Evolutionary conservation across 305 asterid genomes (phyloP).

Genomic region (Fraxinus velutina): DNA sequence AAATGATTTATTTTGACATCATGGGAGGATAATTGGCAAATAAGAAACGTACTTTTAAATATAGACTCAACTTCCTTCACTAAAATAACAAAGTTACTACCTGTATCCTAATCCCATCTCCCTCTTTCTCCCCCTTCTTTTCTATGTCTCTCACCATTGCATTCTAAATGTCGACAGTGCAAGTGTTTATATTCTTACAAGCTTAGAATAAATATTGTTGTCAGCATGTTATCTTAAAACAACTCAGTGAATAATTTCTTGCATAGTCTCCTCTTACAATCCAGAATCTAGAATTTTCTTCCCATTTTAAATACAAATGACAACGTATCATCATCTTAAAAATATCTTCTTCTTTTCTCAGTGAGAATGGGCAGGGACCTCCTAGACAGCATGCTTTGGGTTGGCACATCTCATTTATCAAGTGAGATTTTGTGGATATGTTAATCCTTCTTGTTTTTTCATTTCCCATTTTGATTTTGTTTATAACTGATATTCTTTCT

Average conservation of each 20-base stretch:
- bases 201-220: slow-evolving; percentile 10
- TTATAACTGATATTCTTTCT: slow-evolving; percentile 10
- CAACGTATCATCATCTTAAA: slow-evolving; percentile 3
- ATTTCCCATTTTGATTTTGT: not conserved
- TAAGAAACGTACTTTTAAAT: not conserved
- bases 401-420: slow-evolving; percentile 79
- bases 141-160: not conserved
- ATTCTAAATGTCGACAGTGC: not conserved
- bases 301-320: not conserved
- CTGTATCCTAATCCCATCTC: not conserved
- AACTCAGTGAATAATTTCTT: not conserved
- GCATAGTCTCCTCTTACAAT: not conserved
- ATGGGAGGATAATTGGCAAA: not conserved
- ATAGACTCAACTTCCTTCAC: not conserved
- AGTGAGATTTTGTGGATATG: slow-evolving; percentile 38
- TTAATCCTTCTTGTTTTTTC: slow-evolving; percentile 1
- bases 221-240: not conserved
- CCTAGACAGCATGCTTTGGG: slow-evolving; percentile 55
- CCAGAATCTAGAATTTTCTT: slow-evolving; percentile 8
- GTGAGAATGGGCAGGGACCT: slow-evolving; percentile 52
- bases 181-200: not conserved
- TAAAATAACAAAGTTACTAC: not conserved
- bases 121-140: not conserved
- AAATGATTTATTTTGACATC: not conserved
- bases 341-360: slow-evolving; percentile 19